Evolutionary conservation across 2,329 filamentous ascomycete species (phyloP).

Genomic region (Monilinia vaccinii-corymbosi): DNA sequence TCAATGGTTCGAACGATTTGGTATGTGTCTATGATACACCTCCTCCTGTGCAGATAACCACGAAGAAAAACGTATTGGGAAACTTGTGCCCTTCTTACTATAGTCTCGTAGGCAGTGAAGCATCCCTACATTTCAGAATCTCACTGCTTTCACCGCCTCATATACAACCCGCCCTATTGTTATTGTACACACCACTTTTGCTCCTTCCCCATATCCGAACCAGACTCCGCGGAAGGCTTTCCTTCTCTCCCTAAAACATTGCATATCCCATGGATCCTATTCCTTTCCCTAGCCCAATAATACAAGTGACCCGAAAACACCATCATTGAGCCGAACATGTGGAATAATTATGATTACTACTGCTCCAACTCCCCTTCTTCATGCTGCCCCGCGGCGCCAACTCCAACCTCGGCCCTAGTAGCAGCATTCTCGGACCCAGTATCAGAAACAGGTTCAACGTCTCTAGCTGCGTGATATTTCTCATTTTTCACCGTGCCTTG

Average conservation of each 20-base stretch:
- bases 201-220: not conserved
- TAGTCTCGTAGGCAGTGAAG: not conserved
- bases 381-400: not conserved
- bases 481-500: not conserved
- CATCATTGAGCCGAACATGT: not conserved
- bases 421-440: not conserved
- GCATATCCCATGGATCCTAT: not conserved
- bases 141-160: not conserved
- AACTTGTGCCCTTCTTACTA: not conserved
- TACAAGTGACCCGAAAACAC: not conserved
- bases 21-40: not conserved
- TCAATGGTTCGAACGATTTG: not conserved
- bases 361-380: conserved; percentile 3
- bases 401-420: not conserved
- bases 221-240: not conserved
- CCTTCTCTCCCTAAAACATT: not conserved
- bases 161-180: not conserved
- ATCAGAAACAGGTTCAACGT: not conserved
- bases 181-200: not conserved
- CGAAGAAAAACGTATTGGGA: not conserved
- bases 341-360: not conserved
- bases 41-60: not conserved
- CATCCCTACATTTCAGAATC: not conserved
- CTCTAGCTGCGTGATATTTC: not conserved
- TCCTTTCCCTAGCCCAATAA: not conserved